Base-by-base conservation (phyloP, 345 rosid species). In the Brassica juncea region DNA sequence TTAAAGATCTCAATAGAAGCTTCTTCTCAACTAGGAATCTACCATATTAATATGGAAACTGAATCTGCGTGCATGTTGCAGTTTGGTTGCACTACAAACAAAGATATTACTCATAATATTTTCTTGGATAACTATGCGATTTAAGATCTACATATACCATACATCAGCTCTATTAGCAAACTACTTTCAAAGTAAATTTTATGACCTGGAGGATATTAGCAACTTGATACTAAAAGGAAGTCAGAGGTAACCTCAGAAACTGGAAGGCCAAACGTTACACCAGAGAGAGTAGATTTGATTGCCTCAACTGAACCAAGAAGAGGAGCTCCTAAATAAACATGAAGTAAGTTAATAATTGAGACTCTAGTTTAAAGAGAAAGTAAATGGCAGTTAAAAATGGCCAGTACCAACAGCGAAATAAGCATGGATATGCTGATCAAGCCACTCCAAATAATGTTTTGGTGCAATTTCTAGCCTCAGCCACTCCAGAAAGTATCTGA, bases 401-500 rank as follows among this genome's bases (percentile, higher is more conserved):
- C 74, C 77, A 85, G 81, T 91, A 95, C 98, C 98, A 12, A 95
- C 94, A 76, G 99, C 89, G 74, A 95, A 95, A 81, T 89, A 95
- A 57, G 98, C 98, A 84, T 91, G 91, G 32, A 95, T 95, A 71
- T 95, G 99, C 66, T 86, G 87, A 80, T 95, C 98, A 82, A 93
- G 90, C 98, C 99, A 95, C 82, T 83, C 77, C 68, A 80, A 74
- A 82, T 95, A 95, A 66, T 88, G 92, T 75, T 93, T 95, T 65
- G 99, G 99, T 30, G 99, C 98, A 86, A 95, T 90, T 88, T 95
- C 98, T 52, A 93, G 93, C 87, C 91, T 93, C 80, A 95, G 74
- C 99, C 99, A 95, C 84, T 95, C 98, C 74, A 95, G 81, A 82
- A 93, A 95, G 88, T 95, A 95, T 37, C 98, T 92, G 75, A 95